These are phyloP conservation scores for Apiotrichum gamsii DNA, from an alignment of 1,284 basidiomycete species.

Conservation along the genomic window DNA sequence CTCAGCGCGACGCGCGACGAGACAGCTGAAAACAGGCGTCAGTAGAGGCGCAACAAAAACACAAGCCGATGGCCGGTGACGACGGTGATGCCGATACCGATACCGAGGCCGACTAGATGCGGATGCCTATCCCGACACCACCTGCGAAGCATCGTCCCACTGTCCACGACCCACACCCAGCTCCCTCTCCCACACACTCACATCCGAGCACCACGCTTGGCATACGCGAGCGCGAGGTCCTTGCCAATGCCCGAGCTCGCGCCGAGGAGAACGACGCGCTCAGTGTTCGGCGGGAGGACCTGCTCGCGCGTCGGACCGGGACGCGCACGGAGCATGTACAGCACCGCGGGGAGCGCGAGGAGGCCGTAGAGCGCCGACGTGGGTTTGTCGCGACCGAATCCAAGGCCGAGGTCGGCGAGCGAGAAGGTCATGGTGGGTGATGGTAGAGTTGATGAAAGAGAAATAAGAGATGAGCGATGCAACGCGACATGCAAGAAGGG, in stretches of 20 bases:
- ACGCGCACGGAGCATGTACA: constrained; percentile 23
- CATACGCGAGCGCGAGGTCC: constrained; percentile 65
- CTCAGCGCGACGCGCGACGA: constrained; percentile 64
- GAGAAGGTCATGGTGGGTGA: too few species aligned
- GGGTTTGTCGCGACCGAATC: too few species aligned
- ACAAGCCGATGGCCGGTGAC: too few species aligned
- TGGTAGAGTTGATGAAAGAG: neutral
- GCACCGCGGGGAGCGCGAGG: constrained; percentile 45
- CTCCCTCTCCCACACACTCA: constrained; percentile 20
- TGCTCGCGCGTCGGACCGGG: constrained; percentile 31
- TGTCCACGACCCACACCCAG: too few species aligned
- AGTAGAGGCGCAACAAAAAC: too few species aligned
- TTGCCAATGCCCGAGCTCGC: constrained; percentile 78
- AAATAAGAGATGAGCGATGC: neutral
- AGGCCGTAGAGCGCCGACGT: constrained; percentile 30
- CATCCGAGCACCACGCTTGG: constrained; percentile 64
- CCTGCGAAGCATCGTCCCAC: too few species aligned
- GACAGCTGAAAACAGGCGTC: too few species aligned
- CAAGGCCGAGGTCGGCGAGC: too few species aligned
- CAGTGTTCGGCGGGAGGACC: constrained; percentile 48
- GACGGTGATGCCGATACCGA: too few species aligned
- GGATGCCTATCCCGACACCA: too few species aligned
- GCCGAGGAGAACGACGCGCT: constrained; percentile 73
- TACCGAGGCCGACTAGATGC: too few species aligned
- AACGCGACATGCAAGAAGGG: too few species aligned